These are phyloP conservation scores for Xylariaceae sp. DNA, from an alignment of 2,329 filamentous ascomycete species.

Conservation along the genomic window DNA sequence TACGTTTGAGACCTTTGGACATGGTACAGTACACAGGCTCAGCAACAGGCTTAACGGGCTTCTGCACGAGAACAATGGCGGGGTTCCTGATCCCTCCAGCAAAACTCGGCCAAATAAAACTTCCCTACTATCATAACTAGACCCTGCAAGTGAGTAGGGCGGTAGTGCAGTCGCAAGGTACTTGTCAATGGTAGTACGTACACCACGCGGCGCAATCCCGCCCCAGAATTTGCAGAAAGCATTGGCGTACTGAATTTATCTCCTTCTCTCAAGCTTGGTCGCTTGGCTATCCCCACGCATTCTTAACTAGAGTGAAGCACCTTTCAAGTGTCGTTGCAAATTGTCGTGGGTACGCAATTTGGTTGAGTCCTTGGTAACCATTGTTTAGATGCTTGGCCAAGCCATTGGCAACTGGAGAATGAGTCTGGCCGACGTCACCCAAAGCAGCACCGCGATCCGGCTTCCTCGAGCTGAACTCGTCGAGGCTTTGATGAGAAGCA, in stretches of 20 bases:
- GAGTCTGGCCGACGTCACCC: conserved; percentile 10
- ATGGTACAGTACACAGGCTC: no score
- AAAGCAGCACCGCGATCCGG: background rate
- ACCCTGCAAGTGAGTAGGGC: background rate
- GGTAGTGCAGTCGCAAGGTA: no score
- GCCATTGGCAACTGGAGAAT: conserved; percentile 15
- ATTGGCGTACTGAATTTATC: no score
- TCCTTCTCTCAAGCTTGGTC: background rate
- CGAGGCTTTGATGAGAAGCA: background rate
- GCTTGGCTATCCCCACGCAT: conserved; percentile 4
- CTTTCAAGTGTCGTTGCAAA: background rate
- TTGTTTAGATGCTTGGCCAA: conserved; percentile 12
- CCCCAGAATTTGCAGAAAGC: conserved; percentile 1
- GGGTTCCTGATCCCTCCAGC: background rate
- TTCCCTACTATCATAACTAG: background rate
- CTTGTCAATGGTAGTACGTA: no score
- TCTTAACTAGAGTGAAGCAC: background rate
- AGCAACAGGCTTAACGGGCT: no score
- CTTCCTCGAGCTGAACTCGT: conserved; percentile 1
- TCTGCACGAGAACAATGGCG: background rate
- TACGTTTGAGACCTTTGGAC: background rate
- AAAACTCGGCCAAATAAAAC: no score
- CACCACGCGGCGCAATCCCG: no score
- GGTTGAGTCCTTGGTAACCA: no score
- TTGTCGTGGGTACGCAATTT: conserved; percentile 1